Conservation (phyloP, 2,329 filamentous ascomycete genomes). For the Phoma sp. region DNA sequence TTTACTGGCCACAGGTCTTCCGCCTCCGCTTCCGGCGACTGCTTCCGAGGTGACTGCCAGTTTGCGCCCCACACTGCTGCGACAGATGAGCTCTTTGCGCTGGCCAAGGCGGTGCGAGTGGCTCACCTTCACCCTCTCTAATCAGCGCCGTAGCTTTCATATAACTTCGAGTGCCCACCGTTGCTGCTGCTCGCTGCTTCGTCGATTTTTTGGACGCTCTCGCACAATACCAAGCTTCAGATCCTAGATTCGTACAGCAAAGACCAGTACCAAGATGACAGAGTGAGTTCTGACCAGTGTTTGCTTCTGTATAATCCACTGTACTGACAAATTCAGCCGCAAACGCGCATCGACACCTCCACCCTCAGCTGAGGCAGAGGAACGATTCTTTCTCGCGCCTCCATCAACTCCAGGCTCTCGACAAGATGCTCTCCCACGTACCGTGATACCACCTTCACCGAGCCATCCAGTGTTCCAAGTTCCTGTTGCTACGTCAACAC, state of each 20-base stretch:
- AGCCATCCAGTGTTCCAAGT: neutral
- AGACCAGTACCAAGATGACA: neutral
- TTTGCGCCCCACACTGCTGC: neutral
- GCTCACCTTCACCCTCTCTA: slow-evolving; percentile 3
- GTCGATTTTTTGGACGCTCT: neutral
- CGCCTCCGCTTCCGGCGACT: neutral
- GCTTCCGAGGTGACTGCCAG: neutral
- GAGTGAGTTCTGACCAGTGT: neutral
- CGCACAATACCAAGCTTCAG: neutral
- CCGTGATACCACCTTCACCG: neutral
- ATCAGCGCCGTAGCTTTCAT: neutral
- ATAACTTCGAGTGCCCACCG: neutral
- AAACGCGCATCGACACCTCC: neutral
- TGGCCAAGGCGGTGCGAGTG: neutral
- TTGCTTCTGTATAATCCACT: neutral
- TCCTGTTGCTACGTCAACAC: neutral
- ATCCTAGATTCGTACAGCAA: no score
- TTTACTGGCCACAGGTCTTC: neutral
- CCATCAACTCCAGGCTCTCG: neutral
- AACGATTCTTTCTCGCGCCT: neutral
- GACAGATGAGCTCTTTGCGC: neutral
- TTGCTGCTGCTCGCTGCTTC: neutral
- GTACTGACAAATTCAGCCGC: neutral
- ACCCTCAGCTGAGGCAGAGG: neutral
- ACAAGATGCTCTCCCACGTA: neutral